A percentile compares a stretch with the other conserved stretches of the same genome.
phyloP scores from a whole-genome alignment of 2,329 filamentous ascomycete species.

The Venturia asperata region DNA sequence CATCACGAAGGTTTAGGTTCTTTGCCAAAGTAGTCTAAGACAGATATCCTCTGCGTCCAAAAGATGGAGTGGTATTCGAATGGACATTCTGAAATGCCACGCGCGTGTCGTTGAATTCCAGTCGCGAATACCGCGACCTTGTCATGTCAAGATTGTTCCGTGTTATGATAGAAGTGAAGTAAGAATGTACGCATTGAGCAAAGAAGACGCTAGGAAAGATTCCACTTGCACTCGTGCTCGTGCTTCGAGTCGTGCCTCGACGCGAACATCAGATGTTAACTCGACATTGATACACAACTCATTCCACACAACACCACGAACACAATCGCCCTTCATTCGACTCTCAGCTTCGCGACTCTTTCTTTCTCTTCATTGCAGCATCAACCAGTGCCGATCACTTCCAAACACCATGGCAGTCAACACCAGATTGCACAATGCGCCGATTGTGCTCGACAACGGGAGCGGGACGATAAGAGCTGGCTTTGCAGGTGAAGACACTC shows the following conservation, averaged over 20 bases:
- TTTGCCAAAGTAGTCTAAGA: background rate
- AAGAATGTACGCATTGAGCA: background rate
- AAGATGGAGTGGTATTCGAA: background rate
- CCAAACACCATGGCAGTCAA: slow-evolving; percentile 17
- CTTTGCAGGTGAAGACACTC: slow-evolving; percentile 91
- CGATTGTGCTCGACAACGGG: slow-evolving; percentile 98
- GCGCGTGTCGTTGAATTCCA: background rate
- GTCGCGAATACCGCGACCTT: background rate
- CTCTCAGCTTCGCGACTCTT: background rate
- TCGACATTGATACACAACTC: background rate
- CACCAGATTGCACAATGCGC: slow-evolving; percentile 83
- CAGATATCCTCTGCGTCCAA: background rate
- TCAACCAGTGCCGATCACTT: background rate
- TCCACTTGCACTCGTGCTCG: too few species aligned
- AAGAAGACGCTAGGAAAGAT: background rate
- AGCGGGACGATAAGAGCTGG: slow-evolving; percentile 95
- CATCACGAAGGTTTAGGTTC: background rate
- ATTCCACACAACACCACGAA: background rate
- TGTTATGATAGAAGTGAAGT: background rate
- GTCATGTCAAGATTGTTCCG: background rate
- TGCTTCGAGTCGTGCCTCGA: slow-evolving; percentile 1
- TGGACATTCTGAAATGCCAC: background rate
- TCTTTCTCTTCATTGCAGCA: background rate
- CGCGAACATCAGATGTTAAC: slow-evolving; percentile 1
- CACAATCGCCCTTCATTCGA: too few species aligned